Conservation (phyloP, 345 rosid species). For the Citropsis articulata region DNA sequence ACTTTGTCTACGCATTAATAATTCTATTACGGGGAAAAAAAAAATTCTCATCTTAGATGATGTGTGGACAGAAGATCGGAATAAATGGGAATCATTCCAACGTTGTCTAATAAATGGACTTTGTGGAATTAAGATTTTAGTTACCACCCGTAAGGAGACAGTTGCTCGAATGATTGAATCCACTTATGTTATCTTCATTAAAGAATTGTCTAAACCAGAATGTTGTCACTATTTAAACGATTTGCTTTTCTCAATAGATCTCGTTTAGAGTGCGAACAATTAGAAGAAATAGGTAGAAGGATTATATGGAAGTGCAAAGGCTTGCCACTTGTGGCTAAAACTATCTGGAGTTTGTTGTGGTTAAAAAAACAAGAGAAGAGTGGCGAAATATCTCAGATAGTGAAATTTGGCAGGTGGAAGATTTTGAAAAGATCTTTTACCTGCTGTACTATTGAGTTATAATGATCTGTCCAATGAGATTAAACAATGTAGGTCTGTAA, state of each 20-base stretch:
- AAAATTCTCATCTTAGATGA: background rate
- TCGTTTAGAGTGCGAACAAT: background rate
- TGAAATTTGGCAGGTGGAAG: background rate
- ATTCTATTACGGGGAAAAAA: background rate
- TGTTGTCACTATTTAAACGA: background rate
- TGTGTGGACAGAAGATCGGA: background rate
- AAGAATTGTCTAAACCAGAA: background rate
- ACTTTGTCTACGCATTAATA: background rate
- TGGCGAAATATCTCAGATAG: background rate
- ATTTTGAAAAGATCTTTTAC: background rate
- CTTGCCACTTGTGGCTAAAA: background rate
- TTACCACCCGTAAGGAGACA: constrained; percentile 1
- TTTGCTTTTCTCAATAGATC: background rate
- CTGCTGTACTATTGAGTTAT: background rate
- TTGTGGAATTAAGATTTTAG: background rate
- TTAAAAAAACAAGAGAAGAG: background rate
- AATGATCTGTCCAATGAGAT: background rate
- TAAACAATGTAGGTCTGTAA: constrained; percentile 29
- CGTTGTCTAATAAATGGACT: background rate
- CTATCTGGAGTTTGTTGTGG: background rate
- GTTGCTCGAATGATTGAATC: background rate
- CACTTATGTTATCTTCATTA: background rate
- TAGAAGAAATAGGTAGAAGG: background rate
- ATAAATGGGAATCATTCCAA: background rate
- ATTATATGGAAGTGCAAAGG: background rate